Conservation (phyloP, 495 filamentous ascomycete genomes). For the Xylaria intraflava region DNA sequence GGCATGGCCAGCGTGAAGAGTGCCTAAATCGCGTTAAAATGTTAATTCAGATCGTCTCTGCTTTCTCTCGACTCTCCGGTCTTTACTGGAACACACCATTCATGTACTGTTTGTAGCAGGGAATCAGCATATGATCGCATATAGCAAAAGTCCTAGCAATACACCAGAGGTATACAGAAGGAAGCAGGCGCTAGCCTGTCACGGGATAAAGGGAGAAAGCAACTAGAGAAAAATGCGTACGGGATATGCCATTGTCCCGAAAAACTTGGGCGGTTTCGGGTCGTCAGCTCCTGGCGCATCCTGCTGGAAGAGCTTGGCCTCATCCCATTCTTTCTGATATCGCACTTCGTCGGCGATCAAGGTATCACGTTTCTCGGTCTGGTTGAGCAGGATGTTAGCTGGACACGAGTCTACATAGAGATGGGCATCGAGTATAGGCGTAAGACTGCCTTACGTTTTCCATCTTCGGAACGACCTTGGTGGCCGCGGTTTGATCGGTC, state of each 20-base stretch:
- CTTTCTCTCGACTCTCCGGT: not conserved
- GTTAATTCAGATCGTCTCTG: not conserved
- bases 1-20: constrained; percentile 82
- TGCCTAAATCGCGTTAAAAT: constrained; percentile 42
- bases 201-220: not conserved
- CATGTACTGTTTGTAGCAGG: constrained; percentile 54
- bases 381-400: not conserved
- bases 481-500: not conserved
- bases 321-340: constrained; percentile 82
- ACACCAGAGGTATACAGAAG: not conserved
- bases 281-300: constrained; percentile 74
- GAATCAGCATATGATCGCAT: not conserved
- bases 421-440: no score
- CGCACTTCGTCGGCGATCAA: constrained; percentile 85
- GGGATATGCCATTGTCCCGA: constrained; percentile 88
- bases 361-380: constrained; percentile 85
- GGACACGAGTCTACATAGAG: not conserved
- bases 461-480: constrained; percentile 2
- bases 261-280: constrained; percentile 80
- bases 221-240: not conserved
- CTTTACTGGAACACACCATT: constrained; percentile 39
- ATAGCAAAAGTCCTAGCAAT: not conserved
- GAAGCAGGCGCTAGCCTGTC: not conserved
- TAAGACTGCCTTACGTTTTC: constrained; percentile 1
- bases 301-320: constrained; percentile 70